These are phyloP conservation scores for Claviceps paspali DNA, from an alignment of 2,329 filamentous ascomycete genomes.

Conservation along the genomic window DNA sequence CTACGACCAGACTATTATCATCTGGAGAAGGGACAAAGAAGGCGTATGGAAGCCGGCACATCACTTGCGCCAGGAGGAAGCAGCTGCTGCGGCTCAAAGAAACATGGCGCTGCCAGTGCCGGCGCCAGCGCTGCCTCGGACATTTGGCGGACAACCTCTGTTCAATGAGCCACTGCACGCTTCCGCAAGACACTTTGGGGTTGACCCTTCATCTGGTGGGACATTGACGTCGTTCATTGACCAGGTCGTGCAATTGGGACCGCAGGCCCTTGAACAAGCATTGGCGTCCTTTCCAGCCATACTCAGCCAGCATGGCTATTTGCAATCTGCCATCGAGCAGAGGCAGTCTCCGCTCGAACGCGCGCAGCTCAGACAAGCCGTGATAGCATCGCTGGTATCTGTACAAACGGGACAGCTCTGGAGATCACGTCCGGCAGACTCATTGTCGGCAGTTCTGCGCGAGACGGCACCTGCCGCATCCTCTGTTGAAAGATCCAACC, in stretches of 20 bases:
- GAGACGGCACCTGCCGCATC: constrained; percentile 2
- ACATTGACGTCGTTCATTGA: constrained; percentile 39
- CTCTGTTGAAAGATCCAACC: not conserved
- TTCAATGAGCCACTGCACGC: not conserved
- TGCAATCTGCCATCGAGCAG: constrained; percentile 36
- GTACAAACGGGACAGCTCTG: constrained; percentile 29
- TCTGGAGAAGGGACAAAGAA: constrained; percentile 78
- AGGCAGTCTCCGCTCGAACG: constrained; percentile 32
- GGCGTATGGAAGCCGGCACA: constrained; percentile 74
- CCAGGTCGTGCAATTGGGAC: constrained; percentile 33
- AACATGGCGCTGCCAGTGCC: constrained; percentile 7
- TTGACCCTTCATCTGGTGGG: constrained; percentile 15
- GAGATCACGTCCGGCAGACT: constrained; percentile 9
- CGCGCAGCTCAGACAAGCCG: constrained; percentile 33
- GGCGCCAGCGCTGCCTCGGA: not conserved
- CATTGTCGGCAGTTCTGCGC: not conserved
- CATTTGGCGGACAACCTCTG: not conserved
- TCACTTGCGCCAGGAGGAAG: constrained; percentile 59
- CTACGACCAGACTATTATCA: constrained; percentile 89
- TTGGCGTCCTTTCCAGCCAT: constrained; percentile 32
- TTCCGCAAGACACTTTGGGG: not conserved
- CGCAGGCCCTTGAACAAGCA: constrained; percentile 28
- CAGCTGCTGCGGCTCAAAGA: constrained; percentile 34
- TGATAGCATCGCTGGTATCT: constrained; percentile 29
- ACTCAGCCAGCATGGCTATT: constrained; percentile 30